A percentile compares a stretch with the other conserved stretches of the same genome.
Evolutionary conservation across 805 yeast species (phyloP).

Genomic region (Nakazawaea pomicola): DNA sequence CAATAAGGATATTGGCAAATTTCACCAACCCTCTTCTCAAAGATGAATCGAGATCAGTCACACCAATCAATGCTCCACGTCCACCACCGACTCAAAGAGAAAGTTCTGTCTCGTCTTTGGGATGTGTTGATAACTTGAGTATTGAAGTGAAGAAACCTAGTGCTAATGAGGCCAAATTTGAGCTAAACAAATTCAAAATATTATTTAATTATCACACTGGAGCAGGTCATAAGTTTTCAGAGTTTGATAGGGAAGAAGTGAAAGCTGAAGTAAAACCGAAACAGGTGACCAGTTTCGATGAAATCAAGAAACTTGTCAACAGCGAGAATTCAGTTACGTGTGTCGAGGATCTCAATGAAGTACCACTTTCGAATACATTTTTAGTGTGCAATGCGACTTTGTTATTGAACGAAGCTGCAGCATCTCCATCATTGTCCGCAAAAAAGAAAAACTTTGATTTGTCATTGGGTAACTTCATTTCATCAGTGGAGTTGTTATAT

Average conservation of each 20-base stretch:
- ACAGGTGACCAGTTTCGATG: neutral
- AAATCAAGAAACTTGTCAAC: neutral
- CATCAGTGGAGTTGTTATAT: conserved; percentile 9
- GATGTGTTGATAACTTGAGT: conserved; percentile 5
- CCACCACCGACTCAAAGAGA: conserved; percentile 2
- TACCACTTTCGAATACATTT: neutral
- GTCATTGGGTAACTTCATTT: conserved; percentile 10
- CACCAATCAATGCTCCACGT: neutral
- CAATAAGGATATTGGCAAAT: conserved; percentile 1
- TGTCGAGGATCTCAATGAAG: conserved; percentile 1
- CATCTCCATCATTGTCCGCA: neutral
- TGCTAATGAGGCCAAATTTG: conserved; percentile 2
- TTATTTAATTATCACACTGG: conserved; percentile 7
- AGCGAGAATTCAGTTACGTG: neutral
- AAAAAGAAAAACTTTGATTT: conserved; percentile 12
- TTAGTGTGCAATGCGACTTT: conserved; percentile 5
- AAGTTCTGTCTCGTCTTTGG: neutral
- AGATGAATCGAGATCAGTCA: neutral
- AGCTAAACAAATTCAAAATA: conserved; percentile 10
- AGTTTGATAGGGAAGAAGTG: conserved; percentile 4
- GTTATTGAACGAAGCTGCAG: neutral
- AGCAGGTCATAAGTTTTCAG: conserved; percentile 3
- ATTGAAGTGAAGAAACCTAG: neutral
- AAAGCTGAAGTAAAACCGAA: neutral
- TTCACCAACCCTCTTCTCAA: conserved; percentile 1